Evolutionary conservation across 73 alveolate genomes (phyloP).

Genomic region (Paramecium sexaurelia): DNA sequence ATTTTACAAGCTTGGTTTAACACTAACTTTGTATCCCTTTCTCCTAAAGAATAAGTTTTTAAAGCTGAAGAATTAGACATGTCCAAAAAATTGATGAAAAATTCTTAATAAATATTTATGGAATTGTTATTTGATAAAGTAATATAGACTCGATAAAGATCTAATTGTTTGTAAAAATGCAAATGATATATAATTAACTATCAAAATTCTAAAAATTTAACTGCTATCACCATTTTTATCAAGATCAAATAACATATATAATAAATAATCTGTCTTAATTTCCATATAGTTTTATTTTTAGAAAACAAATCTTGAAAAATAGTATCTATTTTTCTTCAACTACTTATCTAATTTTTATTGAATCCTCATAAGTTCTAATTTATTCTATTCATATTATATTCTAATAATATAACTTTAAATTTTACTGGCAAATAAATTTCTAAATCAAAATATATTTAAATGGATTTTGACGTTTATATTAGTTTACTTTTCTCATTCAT

Average conservation of each 20-base stretch:
- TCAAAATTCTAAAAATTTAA: conserved; percentile 47
- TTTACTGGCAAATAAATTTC: too few species aligned
- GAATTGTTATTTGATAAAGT: neutral
- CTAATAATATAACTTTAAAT: too few species aligned
- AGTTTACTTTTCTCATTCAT: too few species aligned
- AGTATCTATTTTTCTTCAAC: too few species aligned
- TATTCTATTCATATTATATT: too few species aligned
- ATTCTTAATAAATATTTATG: neutral
- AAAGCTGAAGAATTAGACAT: neutral
- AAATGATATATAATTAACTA: conserved; percentile 1
- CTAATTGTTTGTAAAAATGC: neutral
- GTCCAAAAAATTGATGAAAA: neutral
- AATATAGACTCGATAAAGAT: neutral
- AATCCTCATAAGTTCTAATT: neutral
- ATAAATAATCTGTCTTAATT: conserved; percentile 9
- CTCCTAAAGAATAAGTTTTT: neutral
- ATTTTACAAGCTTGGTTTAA: conserved; percentile 60
- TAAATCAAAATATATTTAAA: too few species aligned
- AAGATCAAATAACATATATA: neutral
- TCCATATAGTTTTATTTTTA: neutral
- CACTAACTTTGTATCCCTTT: conserved; percentile 39
- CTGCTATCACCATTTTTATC: conserved; percentile 27
- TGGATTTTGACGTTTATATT: too few species aligned
- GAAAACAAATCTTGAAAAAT: conserved; percentile 11
- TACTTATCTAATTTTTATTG: neutral